Evolutionary conservation across 129 eudicot genomes (phyloP), one percentile per base, ranked within the genome.

Genomic region (Pittosporum tobira): DNA sequence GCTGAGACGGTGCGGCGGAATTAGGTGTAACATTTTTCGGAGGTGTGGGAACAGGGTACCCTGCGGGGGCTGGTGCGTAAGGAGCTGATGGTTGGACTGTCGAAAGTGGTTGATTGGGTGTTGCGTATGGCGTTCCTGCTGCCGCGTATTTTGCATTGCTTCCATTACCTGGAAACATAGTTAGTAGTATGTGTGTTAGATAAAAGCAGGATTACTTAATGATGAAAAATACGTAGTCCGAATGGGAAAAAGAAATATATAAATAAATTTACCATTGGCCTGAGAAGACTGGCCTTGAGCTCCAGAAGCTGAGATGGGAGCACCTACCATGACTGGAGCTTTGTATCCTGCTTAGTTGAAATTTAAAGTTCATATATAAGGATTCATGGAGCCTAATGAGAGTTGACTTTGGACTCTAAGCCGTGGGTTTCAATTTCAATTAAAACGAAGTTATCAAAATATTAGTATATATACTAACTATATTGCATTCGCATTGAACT

Each of bases 21-120:
- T 21, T 37, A 30, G 61, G 23, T 13, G 27, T 26, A n/a, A n/a
- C n/a, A n/a, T n/a, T n/a, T 5, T 31, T 30, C 2, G 38, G 61
- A 1, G 61, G 5, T 9, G 0, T 3, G 15, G 8, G n/a, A n/a
- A n/a, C 49, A 4, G 61, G 61, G 27, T 56, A 56, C 22, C 61
- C 61, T 28, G 61, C 45, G 13, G 61, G 57, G 23, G 50, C 40
- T 19, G 57, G 47, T 22, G 72, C 22, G 23, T 57, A 30, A 18
- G 72, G 65, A 53, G 70, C 53, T 26, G 53, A 3, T 40, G 71
- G 65, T 11, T 57, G 20, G 27, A 67, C 58, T 1, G 63, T 67
- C n/a, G 72, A 67, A 31, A 67, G 63, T 6, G 65, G 28, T 27
- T 48, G 38, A 58, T 67, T 67, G 19, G 72, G 72, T 14, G 65